Conservation (phyloP, 495 filamentous ascomycete species). For the Neurospora sp. region DNA sequence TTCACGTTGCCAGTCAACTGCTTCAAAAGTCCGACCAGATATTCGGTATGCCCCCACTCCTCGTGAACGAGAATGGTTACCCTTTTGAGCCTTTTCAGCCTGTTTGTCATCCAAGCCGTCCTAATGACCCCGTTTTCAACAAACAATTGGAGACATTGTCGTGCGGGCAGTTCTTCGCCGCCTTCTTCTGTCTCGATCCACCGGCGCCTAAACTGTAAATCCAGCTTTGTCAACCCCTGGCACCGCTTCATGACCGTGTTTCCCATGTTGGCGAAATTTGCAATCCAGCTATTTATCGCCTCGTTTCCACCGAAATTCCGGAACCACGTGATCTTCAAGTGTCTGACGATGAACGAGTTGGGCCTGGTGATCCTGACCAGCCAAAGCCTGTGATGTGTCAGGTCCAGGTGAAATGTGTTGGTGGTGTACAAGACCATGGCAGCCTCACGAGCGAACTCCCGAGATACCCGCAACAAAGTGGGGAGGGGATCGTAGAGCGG, state of each 20-base stretch:
- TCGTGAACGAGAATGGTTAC: neutral
- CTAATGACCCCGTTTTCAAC: neutral
- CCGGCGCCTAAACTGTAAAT: neutral
- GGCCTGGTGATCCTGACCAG: neutral
- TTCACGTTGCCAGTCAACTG: neutral
- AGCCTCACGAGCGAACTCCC: neutral
- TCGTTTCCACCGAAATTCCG: slow-evolving; percentile 23
- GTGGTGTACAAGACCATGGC: neutral
- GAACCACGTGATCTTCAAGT: slow-evolving; percentile 4
- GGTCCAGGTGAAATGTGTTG: neutral
- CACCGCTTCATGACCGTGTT: neutral
- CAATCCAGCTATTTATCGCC: no score
- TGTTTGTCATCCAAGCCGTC: neutral
- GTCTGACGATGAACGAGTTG: neutral
- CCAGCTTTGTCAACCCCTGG: neutral
- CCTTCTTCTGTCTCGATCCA: neutral
- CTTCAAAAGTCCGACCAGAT: rapidly evolving
- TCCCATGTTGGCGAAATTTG: slow-evolving; percentile 34
- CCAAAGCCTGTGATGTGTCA: neutral
- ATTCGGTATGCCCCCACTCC: neutral
- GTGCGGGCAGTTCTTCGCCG: neutral
- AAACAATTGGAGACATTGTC: neutral
- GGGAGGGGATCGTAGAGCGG: neutral
- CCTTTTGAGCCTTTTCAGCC: neutral
- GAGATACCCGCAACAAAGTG: neutral